Base-by-base conservation (phyloP, 169 alveolate species). In the Plasmodium gaboni region DNA sequence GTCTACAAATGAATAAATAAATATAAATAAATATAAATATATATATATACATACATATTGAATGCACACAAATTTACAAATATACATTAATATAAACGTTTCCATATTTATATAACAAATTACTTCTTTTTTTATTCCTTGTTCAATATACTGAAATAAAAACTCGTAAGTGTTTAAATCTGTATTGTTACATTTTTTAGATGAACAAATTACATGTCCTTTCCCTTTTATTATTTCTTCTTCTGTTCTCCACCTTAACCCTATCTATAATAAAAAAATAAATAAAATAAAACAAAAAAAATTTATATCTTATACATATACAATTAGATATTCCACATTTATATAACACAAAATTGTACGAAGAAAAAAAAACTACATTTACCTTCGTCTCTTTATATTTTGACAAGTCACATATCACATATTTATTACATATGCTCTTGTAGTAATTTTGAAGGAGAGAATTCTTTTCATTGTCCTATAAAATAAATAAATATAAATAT, bases 201-300 rank as follows among this genome's bases (percentile, higher is more conserved):
- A 50, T 12, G 83, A 55, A 17, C 91, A 83, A 24, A 72, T 83
- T 19, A 71, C 53, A 22, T 83, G 87, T 44, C 91, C 91, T 65
- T 83, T 83, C 5, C 91, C 91, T 8, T 51, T 51, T 4, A 83
- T 70, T 38, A 83, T 72, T 72, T 83, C 91, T 15, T 71, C 91
- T 59, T 83, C 91, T 61, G 91, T 83, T 69, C 91, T 55, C 91
- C 91, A 83, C 71, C 91, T 83, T 7, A 83, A 48, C 5, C 91
- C 91, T 26, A 83, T 83, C 91, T 83, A 42, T 19, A 28, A 48
- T 9, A n/a, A 67, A 8, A 57, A 13, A 38, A 32, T 7, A 46
- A 26, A 73, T 28, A 73, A 28, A 44, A 4, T 22, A 51, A 32
- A 17, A 57, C 46, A 28, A 55, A 60, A 64, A 24, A 24, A 64